Evolutionary conservation across 202 grass and related monocot genomes (phyloP).

Genomic region (Zoysia matrella): DNA sequence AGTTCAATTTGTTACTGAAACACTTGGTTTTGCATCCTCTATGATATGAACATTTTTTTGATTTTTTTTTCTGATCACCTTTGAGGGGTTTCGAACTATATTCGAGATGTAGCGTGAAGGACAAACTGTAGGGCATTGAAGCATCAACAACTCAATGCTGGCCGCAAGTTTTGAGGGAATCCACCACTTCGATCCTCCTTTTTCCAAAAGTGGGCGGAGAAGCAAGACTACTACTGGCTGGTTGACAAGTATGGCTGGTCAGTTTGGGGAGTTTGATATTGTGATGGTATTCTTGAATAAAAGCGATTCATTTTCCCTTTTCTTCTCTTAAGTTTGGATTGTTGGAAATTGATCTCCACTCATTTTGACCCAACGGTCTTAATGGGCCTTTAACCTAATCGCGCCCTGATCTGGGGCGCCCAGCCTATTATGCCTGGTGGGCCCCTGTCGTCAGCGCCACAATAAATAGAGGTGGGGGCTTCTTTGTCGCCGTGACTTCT

Average conservation of each 20-base stretch:
- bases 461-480: too few relatives aligned
- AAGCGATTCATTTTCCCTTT: not conserved
- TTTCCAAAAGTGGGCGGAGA: not conserved
- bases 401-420: too few relatives aligned
- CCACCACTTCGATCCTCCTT: not conserved
- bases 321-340: not conserved
- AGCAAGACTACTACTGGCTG: not conserved
- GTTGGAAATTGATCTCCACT: too few relatives aligned
- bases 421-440: too few relatives aligned
- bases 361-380: too few relatives aligned
- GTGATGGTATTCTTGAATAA: slow-evolving; percentile 3
- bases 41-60: slow-evolving; percentile 3
- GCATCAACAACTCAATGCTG: not conserved
- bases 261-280: not conserved
- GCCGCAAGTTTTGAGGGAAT: slow-evolving; percentile 18
- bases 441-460: too few relatives aligned
- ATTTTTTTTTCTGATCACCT: slow-evolving; percentile 52
- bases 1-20: not conserved
- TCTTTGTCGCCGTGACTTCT: too few relatives aligned
- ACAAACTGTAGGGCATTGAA: slow-evolving; percentile 67
- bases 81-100: slow-evolving; percentile 74
- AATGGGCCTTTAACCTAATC: too few relatives aligned
- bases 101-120: slow-evolving; percentile 84
- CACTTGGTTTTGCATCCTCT: not conserved
- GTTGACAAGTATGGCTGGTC: slow-evolving; percentile 2